Percentiles rank a stretch among this genome's conserved stretches.
These are phyloP conservation scores for Chlorella sp. DNA, from an alignment of 139 green algal species.

Conservation along the genomic window DNA sequence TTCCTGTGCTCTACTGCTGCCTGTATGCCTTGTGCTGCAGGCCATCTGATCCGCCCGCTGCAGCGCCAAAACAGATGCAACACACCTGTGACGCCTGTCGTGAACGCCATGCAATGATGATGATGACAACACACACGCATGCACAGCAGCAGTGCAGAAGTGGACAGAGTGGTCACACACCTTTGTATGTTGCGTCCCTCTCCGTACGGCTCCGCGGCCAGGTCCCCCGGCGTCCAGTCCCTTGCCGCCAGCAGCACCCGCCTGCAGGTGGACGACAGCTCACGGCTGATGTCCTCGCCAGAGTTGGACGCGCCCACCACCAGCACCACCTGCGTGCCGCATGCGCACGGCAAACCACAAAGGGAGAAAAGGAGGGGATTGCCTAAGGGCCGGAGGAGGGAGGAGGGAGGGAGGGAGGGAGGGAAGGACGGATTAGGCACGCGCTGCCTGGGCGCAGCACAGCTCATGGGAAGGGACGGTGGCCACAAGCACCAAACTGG, in stretches of 20 bases:
- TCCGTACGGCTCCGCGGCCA: slow-evolving; percentile 16
- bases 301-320: slow-evolving; percentile 54
- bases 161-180: too few relatives aligned
- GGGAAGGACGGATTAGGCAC: background rate
- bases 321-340: slow-evolving; percentile 45
- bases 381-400: background rate
- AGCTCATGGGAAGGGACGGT: background rate
- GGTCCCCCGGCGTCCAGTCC: slow-evolving; percentile 30
- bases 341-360: background rate
- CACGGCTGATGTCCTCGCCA: slow-evolving; percentile 61
- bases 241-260: slow-evolving; percentile 58
- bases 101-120: too few relatives aligned
- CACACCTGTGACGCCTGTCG: too few relatives aligned
- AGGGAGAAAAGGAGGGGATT: too few relatives aligned
- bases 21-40: too few relatives aligned
- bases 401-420: background rate
- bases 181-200: slow-evolving; percentile 24
- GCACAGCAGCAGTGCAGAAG: too few relatives aligned
- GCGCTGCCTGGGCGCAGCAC: background rate
- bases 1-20: too few relatives aligned
- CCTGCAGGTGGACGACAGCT: slow-evolving; percentile 42
- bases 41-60: too few relatives aligned
- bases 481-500: background rate
- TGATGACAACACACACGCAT: too few relatives aligned
- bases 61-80: too few relatives aligned